Base-by-base conservation (phyloP, 1,284 basidiomycete species). In the Pascua sp. region DNA sequence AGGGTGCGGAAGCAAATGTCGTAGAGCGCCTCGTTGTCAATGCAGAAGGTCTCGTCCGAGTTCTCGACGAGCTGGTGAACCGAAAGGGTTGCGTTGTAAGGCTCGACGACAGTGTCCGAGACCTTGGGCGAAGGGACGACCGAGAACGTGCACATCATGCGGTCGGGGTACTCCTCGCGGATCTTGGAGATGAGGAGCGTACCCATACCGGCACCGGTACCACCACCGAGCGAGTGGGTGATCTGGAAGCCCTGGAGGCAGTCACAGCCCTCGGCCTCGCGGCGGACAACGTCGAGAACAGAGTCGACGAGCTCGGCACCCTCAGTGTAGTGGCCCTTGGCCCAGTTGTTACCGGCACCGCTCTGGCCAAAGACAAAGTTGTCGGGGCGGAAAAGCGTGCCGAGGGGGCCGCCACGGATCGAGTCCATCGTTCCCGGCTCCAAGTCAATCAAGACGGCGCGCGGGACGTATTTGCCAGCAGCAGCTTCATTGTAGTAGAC, bases 381-480 rank as follows among this genome's bases (percentile, higher is more conserved):
- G 74, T 83, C 82, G n/a, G 81, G 81, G 58, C 81, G 76, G 79
- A 82, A 83, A 47, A 82, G 75, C 53, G 64, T 67, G 57, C 81
- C 81, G 51, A 82, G 74, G 46, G 79, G 78, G 49, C 80, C 80
- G 63, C 88, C 86, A 77, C 90, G 87, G 70, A 94, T 86, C 65
- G 90, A 89, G 80, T 96, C 92, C 91, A 96, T 95, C 54, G 93
- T 96, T 73, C 93, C 94, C 46, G 94, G 93, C 81, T 96, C 93
- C 64, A 97, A 85, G 79, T 97, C 93, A 73, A 95, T 84, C 72
- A 95, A 82, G 76, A 96, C 90, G 59, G 93, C 92, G 77, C 92
- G 91, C 67, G 94, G 94, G 73, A 97, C 94, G 75, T 96, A 98
- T 83, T 94, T 94, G 83, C 88, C 70, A 54, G 89, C 65, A 67